Evolutionary conservation across 2,329 filamentous ascomycete genomes (phyloP), one percentile per base, ranked within the genome.

Genomic region (Fusarium drepaniforme): DNA sequence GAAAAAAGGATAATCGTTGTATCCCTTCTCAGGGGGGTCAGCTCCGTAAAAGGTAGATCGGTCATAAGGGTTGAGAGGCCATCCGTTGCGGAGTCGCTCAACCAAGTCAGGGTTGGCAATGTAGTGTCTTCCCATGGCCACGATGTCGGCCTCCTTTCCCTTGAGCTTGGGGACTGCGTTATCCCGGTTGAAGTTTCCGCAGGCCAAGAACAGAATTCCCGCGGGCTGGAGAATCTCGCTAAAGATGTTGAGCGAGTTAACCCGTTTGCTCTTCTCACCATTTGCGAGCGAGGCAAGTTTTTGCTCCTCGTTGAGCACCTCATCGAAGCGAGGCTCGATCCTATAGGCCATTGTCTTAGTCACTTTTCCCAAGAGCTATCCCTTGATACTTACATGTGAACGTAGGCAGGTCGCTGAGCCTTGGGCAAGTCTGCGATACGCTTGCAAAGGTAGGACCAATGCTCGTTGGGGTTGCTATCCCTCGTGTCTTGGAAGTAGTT

Each of bases 271-370:
- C 23, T 60, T 61, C 66, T 58, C 56, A 3, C 30, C 64, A 18
- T 67, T 60, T 56, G 75, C 78, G 8, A 87, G 81, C 0, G 85
- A 81, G 3, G 79, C 80, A 40, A 88, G 74, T 77, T 87, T 87
- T 37, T 83, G 80, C 46, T 82, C 76, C 79, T 87, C 85, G 57
- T 86, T 82, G 11, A 87, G 78, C 1, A 85, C 82, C 70, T 87
- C 85, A 37, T 87, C 85, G 44, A 86, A 86, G 6, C 85, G 83
- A 16, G 86, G 85, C 78, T 87, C 86, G 11, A 87, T 75, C 83
- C 83, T 85, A 11, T 18, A 38, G 21, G 12, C 28, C 33, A 8
- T 57, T 23, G 6, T 15, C 11, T 38, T 28, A 38, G n/a, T 12
- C 16, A 11, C 12, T 11, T 28, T 25, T 57, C 30, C 37, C n/a